Evolutionary conservation across 2,329 filamentous ascomycete species (phyloP).

Genomic region (Pseudopithomyces chartarum): DNA sequence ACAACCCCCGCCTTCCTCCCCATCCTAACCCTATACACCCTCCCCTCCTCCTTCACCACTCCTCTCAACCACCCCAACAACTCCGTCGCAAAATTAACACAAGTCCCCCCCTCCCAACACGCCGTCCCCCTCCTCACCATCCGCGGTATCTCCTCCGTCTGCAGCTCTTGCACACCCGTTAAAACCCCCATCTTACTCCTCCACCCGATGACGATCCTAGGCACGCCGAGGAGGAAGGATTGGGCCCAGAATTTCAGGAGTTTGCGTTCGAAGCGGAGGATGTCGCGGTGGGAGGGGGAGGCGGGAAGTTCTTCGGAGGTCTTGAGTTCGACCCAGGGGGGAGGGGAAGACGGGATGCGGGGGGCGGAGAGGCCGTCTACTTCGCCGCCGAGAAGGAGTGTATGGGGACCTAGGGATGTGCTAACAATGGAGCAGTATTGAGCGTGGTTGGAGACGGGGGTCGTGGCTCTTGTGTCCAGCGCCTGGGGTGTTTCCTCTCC

Average conservation of each 20-base stretch:
- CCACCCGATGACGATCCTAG: slow-evolving; percentile 90
- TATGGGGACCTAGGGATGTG: slow-evolving; percentile 78
- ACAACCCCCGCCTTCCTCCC: slow-evolving; percentile 66
- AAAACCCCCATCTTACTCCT: slow-evolving; percentile 75
- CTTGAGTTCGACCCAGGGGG: slow-evolving; percentile 95
- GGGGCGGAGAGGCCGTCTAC: slow-evolving; percentile 72
- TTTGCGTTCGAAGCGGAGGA: slow-evolving; percentile 82
- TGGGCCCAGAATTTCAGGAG: slow-evolving; percentile 97
- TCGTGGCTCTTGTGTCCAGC: slow-evolving; percentile 75
- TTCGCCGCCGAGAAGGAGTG: slow-evolving; percentile 85
- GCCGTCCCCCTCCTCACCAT: slow-evolving; percentile 71
- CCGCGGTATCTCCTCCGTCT: slow-evolving; percentile 78
- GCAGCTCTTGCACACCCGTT: slow-evolving; percentile 73
- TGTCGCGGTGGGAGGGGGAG: slow-evolving; percentile 63
- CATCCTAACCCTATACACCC: slow-evolving; percentile 78
- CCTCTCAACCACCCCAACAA: slow-evolving; percentile 77
- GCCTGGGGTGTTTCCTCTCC: slow-evolving; percentile 76
- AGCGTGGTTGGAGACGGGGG: slow-evolving; percentile 82
- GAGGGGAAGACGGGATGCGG: slow-evolving; percentile 47
- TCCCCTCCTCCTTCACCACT: slow-evolving; percentile 67
- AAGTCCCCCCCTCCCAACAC: slow-evolving; percentile 89
- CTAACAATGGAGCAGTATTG: slow-evolving; percentile 96
- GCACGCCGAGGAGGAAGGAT: slow-evolving; percentile 90
- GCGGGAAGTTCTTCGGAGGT: slow-evolving; percentile 72
- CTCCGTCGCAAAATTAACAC: slow-evolving; percentile 83